Conservation (phyloP, 257 asterid species). For the Solanum sitiens region DNA sequence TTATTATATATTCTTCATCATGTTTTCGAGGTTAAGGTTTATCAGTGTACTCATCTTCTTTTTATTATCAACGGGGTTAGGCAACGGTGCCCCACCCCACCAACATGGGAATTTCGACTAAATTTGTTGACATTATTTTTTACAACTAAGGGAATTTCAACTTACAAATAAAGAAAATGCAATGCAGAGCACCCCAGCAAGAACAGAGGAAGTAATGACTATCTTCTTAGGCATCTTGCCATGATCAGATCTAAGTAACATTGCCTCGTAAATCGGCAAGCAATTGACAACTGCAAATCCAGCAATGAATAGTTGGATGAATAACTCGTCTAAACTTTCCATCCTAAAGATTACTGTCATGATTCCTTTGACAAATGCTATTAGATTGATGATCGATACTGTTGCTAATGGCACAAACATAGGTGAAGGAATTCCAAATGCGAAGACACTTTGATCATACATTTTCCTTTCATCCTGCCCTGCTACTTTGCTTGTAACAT, state of each 20-base stretch:
- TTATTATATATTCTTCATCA: background rate
- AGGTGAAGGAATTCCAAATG: slow-evolving; percentile 31
- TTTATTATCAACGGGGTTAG: background rate
- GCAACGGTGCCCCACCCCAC: background rate
- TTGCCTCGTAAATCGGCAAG: slow-evolving; percentile 46
- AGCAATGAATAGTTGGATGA: slow-evolving; percentile 28
- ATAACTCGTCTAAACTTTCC: slow-evolving; percentile 11
- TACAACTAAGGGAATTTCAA: background rate
- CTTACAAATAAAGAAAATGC: background rate
- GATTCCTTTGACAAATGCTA: slow-evolving; percentile 13
- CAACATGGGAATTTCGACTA: background rate
- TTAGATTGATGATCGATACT: slow-evolving; percentile 16
- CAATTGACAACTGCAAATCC: slow-evolving; percentile 53
- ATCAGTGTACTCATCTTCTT: background rate
- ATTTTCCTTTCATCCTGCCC: slow-evolving; percentile 26
- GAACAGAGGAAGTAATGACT: slow-evolving; percentile 15
- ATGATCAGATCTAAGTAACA: slow-evolving; percentile 41
- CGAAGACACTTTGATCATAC: slow-evolving; percentile 27
- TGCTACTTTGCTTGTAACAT: slow-evolving; percentile 33
- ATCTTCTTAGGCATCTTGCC: slow-evolving; percentile 47
- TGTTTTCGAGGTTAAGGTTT: background rate
- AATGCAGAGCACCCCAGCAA: slow-evolving; percentile 2
- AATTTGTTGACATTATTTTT: background rate
- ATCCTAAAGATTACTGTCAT: background rate
- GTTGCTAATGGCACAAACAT: slow-evolving; percentile 24